Conservation (phyloP, 257 asterid genomes). For the Forsythia suspensa region DNA sequence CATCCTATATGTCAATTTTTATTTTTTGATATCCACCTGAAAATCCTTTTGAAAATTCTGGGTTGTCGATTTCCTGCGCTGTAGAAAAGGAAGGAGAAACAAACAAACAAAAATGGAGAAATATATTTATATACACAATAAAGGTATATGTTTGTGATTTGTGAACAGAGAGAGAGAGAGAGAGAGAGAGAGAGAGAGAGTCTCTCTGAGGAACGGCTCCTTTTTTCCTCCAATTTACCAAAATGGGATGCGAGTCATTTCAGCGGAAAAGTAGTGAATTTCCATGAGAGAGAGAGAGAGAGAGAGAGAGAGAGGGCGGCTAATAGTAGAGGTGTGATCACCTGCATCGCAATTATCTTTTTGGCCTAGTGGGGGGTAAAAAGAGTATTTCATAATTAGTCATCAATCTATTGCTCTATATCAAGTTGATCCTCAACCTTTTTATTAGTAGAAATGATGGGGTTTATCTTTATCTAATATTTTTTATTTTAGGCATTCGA, state of each 20-base stretch:
- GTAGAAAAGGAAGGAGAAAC: background rate
- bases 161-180: background rate
- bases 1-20: background rate
- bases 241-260: background rate
- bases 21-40: conserved; percentile 1
- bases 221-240: background rate
- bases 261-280: background rate
- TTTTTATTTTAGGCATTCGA: too few relatives aligned
- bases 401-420: too few relatives aligned
- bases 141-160: conserved; percentile 12
- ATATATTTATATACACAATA: background rate
- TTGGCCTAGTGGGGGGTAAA: too few relatives aligned
- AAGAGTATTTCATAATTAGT: too few relatives aligned
- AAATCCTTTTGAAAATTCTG: conserved; percentile 23
- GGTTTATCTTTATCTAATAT: too few relatives aligned
- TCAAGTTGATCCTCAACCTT: too few relatives aligned
- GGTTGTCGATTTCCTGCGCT: conserved; percentile 1
- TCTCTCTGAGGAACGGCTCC: background rate
- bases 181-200: too few relatives aligned
- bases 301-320: conserved; percentile 18
- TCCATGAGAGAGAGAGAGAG: background rate
- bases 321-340: too few relatives aligned
- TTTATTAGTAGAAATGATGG: too few relatives aligned
- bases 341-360: too few relatives aligned
- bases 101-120: background rate